These are phyloP conservation scores for Forsythia suspensa DNA, from an alignment of 257 asterid species.

Conservation along the genomic window DNA sequence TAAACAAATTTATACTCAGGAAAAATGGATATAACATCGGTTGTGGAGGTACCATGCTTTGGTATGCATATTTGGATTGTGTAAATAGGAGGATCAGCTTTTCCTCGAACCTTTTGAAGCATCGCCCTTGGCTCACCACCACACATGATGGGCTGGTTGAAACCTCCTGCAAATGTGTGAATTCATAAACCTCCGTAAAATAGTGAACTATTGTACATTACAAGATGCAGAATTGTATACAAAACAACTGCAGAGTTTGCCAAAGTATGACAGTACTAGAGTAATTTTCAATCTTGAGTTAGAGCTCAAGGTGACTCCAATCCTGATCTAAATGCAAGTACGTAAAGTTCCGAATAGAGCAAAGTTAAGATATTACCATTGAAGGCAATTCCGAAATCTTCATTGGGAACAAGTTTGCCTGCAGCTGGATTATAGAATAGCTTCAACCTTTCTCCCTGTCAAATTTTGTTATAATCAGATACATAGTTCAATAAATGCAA, in stretches of 20 bases:
- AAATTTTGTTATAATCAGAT: slow-evolving; percentile 12
- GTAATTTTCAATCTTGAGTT: not conserved
- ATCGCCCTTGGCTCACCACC: slow-evolving; percentile 91
- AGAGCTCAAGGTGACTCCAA: not conserved
- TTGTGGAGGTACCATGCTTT: slow-evolving; percentile 57
- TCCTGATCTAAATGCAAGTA: not conserved
- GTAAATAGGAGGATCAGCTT: slow-evolving; percentile 74
- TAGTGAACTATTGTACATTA: too few species aligned
- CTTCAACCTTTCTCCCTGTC: slow-evolving; percentile 72
- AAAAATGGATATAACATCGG: not conserved
- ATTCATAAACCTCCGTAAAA: not conserved
- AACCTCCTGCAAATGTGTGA: slow-evolving; percentile 55
- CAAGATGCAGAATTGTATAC: too few species aligned
- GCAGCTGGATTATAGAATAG: slow-evolving; percentile 85
- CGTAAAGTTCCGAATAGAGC: not conserved
- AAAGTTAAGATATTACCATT: slow-evolving; percentile 48
- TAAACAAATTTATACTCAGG: not conserved
- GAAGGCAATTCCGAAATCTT: slow-evolving; percentile 70
- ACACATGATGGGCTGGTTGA: slow-evolving; percentile 96
- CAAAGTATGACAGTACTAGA: not conserved
- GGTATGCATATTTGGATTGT: slow-evolving; percentile 86
- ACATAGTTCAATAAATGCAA: not conserved
- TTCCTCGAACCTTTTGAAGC: slow-evolving; percentile 72
- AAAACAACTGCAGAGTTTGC: too few species aligned
- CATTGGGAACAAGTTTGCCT: slow-evolving; percentile 54